Percentiles rank a stretch among this genome's conserved stretches.
These are phyloP conservation scores for Jasminum sambac DNA, from an alignment of 257 asterid genomes.

Conservation along the genomic window DNA sequence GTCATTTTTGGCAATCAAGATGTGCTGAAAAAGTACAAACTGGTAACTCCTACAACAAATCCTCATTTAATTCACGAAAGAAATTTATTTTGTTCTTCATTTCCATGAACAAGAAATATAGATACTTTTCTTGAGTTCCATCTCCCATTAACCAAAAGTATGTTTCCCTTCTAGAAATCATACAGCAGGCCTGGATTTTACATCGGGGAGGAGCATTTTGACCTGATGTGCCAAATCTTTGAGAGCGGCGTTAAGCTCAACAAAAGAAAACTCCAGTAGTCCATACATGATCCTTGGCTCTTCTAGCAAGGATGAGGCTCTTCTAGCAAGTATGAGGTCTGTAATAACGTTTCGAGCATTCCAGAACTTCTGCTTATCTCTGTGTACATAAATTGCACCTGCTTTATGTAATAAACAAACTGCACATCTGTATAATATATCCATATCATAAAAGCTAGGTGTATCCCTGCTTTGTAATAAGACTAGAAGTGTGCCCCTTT, in stretches of 20 bases:
- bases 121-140: neutral
- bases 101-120: neutral
- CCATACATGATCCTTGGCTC: constrained; percentile 2
- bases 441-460: constrained; percentile 2
- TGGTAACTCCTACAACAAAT: constrained; percentile 25
- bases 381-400: constrained; percentile 10
- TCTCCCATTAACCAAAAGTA: constrained; percentile 8
- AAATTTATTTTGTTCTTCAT: constrained; percentile 21
- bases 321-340: neutral
- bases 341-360: constrained; percentile 4
- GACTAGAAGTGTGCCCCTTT: neutral
- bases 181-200: constrained; percentile 12
- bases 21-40: constrained; percentile 23
- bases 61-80: neutral
- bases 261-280: constrained; percentile 14
- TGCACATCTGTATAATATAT: constrained; percentile 4
- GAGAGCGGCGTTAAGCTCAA: constrained; percentile 36
- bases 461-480: neutral
- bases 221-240: constrained; percentile 41
- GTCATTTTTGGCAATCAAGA: constrained; percentile 29
- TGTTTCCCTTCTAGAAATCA: constrained; percentile 27
- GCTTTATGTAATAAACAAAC: constrained; percentile 1
- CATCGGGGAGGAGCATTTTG: constrained; percentile 33
- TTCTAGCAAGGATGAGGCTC: neutral
- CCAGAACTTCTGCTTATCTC: constrained; percentile 5